Evolutionary conservation across 2,329 filamentous ascomycete species (phyloP), one percentile per base, ranked within the genome.

Genomic region (Cephalotrichum gorgonifer): DNA sequence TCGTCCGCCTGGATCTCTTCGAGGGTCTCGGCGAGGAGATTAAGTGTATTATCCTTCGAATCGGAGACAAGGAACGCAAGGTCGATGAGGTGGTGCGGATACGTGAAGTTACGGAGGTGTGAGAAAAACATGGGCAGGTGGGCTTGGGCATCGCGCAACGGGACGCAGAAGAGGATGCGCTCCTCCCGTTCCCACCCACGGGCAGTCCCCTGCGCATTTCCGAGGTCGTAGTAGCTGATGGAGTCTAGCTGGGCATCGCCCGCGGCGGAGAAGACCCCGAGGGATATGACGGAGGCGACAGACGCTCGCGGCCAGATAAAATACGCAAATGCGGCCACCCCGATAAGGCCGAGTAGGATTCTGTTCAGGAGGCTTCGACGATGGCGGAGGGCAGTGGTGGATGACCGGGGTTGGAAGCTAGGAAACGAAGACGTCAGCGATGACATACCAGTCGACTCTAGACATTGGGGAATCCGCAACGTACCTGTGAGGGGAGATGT

Each of bases 101-200:
- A 98, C 17, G 93, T 98, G 56, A 98, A 85, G 68, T 98, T 98
- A 57, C 83, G 83, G 51, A 98, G 75, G 63, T 98, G 94, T n/a
- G 86, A 85, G 70, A 98, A 98, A 77, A 98, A 97, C 91, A 98
- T 97, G 53, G 85, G 80, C 44, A 98, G 70, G 74, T 98, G 93
- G 25, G 87, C 77, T 60, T 94, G 83, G 43, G 93, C 93, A 66
- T 98, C 94, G 66, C 93, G 81, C 49, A 98, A 78, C 42, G 93
- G 93, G 15, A 95, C 93, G 66, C 93, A 97, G 51, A 98, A 78
- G 28, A 98, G 75, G 56, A 98, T 95, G 55, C 93, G 82, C 70
- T 98, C 93, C 64, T 95, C 93, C 52, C 89, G 79, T 67, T 97
- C 91, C 93, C 93, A 98, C 6, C 93, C 94, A 55, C 86, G 83